These are phyloP conservation scores for Yamagishiella unicocca DNA, from an alignment of 139 green algal genomes.

Conservation along the genomic window DNA sequence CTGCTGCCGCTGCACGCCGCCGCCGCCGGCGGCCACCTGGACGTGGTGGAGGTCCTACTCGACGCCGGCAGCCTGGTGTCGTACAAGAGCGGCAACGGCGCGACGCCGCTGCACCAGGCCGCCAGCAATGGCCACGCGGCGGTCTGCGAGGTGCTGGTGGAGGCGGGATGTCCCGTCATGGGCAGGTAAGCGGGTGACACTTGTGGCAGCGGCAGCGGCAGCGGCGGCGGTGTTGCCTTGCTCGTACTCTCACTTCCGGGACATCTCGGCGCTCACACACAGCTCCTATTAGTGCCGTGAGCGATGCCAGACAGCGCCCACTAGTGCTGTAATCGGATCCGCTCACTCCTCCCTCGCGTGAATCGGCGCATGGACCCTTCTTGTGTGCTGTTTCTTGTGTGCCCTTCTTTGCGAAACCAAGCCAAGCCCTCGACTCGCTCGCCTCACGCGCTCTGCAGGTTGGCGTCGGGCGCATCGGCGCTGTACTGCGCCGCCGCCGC, in stretches of 20 bases:
- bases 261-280: too few species aligned
- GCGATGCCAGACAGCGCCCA: too few species aligned
- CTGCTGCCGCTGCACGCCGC: conserved; percentile 41
- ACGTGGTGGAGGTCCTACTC: conserved; percentile 27
- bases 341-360: too few species aligned
- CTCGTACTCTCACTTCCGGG: too few species aligned
- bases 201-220: too few species aligned
- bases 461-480: conserved; percentile 14
- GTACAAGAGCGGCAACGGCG: conserved; percentile 27
- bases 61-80: conserved; percentile 35
- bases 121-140: conserved; percentile 14
- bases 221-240: neutral
- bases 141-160: conserved; percentile 30
- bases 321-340: too few species aligned
- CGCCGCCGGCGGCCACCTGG: conserved; percentile 12
- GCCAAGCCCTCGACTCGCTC: too few species aligned
- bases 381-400: neutral
- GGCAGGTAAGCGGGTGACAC: too few species aligned
- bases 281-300: too few species aligned
- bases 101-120: conserved; percentile 41
- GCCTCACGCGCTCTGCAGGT: too few species aligned
- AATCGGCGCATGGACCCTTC: too few species aligned
- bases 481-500: conserved; percentile 42
- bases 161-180: conserved; percentile 40
- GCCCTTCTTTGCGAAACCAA: too few species aligned